A percentile compares a stretch with the other conserved stretches of the same genome.
Evolutionary conservation across 2,329 filamentous ascomycete genomes (phyloP).

Genomic region (Claviceps humidiphila): DNA sequence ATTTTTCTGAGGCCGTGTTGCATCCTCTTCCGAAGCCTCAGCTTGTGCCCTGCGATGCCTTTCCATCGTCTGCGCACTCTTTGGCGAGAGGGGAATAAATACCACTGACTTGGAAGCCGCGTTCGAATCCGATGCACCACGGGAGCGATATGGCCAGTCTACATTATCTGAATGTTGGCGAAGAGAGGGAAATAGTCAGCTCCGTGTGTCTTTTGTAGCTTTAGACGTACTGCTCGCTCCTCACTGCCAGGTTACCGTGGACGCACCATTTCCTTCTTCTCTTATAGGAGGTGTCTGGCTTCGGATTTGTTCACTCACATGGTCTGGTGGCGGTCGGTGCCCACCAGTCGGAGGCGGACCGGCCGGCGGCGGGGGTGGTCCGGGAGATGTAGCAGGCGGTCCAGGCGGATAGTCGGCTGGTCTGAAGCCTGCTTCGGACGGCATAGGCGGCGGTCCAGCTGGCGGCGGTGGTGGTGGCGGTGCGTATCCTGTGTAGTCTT

Average conservation of each 20-base stretch:
- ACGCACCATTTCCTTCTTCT: slow-evolving; percentile 26
- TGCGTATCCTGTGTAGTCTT: slow-evolving; percentile 28
- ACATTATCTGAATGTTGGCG: slow-evolving; percentile 16
- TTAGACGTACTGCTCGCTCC: neutral
- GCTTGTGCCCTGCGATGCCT: slow-evolving; percentile 25
- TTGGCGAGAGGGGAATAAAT: slow-evolving; percentile 37
- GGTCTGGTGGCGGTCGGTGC: slow-evolving; percentile 24
- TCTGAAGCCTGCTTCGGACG: slow-evolving; percentile 6
- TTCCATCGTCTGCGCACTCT: slow-evolving; percentile 32
- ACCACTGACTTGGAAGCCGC: slow-evolving; percentile 26
- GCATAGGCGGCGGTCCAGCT: slow-evolving; percentile 16
- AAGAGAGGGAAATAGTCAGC: neutral
- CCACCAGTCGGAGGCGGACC: slow-evolving; percentile 20
- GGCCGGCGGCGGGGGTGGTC: slow-evolving; percentile 18
- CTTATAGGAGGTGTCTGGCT: slow-evolving; percentile 11
- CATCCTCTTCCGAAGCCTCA: slow-evolving; percentile 11
- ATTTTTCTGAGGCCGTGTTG: slow-evolving; percentile 7
- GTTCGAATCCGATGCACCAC: neutral
- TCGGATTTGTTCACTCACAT: slow-evolving; percentile 30
- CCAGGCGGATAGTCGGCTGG: slow-evolving; percentile 8
- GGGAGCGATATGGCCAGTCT: slow-evolving; percentile 7
- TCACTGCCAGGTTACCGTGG: slow-evolving; percentile 14
- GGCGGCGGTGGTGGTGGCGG: slow-evolving; percentile 23
- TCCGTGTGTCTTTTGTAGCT: slow-evolving; percentile 11
- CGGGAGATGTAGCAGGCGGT: slow-evolving; percentile 12